These are phyloP conservation scores for Geotrichum aggregatum DNA, from an alignment of 1,139 yeast species.

Conservation along the genomic window DNA sequence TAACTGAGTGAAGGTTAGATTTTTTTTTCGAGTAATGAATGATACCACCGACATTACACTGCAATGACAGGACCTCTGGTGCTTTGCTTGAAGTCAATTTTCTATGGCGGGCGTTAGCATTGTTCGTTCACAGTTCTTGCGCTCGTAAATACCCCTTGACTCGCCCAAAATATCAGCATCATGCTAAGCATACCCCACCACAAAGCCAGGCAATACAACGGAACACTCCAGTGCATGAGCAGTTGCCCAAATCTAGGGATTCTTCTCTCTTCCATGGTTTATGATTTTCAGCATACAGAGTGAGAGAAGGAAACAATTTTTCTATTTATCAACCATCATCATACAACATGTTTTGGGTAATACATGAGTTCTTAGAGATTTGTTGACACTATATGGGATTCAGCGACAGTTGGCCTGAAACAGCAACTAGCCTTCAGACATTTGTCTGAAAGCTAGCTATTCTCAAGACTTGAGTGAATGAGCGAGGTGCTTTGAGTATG, in stretches of 20 bases:
- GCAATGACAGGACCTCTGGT: constrained; percentile 14
- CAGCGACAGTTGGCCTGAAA: no score
- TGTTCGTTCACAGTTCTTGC: background rate
- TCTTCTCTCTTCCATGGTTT: background rate
- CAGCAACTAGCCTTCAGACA: no score
- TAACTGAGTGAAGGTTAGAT: constrained; percentile 8
- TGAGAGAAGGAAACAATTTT: background rate
- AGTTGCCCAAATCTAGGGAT: background rate
- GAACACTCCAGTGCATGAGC: constrained; percentile 20
- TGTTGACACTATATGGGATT: no score
- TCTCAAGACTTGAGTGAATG: no score
- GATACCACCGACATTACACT: constrained; percentile 12
- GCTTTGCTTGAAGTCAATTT: constrained; percentile 9
- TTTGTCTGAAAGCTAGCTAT: no score
- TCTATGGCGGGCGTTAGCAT: constrained; percentile 1
- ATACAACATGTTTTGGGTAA: no score
- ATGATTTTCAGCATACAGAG: background rate
- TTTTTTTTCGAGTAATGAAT: background rate
- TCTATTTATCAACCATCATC: background rate
- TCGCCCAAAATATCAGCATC: constrained; percentile 21
- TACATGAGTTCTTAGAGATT: no score
- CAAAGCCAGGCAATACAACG: constrained; percentile 16
- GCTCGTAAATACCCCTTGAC: constrained; percentile 14
- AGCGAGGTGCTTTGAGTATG: no score
- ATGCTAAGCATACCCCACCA: constrained; percentile 23